These are phyloP conservation scores for Corynespora cassiicola DNA, from an alignment of 2,329 filamentous ascomycete species.

Conservation along the genomic window DNA sequence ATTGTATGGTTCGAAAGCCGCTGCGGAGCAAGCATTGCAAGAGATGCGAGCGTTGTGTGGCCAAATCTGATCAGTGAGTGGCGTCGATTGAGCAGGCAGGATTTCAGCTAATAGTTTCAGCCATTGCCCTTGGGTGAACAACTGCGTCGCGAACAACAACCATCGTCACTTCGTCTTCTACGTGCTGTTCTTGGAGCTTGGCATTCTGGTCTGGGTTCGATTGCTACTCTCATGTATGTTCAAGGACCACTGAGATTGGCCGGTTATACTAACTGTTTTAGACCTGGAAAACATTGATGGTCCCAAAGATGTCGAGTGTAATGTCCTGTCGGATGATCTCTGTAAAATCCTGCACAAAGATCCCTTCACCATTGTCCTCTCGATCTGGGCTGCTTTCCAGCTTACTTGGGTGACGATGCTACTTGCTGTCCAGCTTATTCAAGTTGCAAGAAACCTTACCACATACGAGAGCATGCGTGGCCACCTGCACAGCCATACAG, in stretches of 20 bases:
- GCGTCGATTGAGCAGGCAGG: not conserved
- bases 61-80: conserved; percentile 93
- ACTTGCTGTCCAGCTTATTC: conserved; percentile 88
- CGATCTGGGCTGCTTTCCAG: conserved; percentile 81
- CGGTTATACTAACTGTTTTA: conserved; percentile 49
- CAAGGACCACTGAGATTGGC: conserved; percentile 6
- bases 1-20: conserved; percentile 92
- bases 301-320: conserved; percentile 64
- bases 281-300: conserved; percentile 68
- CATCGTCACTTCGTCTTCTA: conserved; percentile 96
- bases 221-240: conserved; percentile 74
- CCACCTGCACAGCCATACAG: conserved; percentile 65
- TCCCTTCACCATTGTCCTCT: conserved; percentile 80
- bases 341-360: conserved; percentile 83
- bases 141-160: conserved; percentile 95
- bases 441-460: conserved; percentile 90
- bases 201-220: conserved; percentile 75
- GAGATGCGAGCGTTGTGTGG: conserved; percentile 88
- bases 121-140: conserved; percentile 98
- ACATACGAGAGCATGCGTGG: conserved; percentile 97
- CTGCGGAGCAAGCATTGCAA: conserved; percentile 95
- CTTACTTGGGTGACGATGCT: conserved; percentile 98
- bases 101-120: conserved; percentile 54
- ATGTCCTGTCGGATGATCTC: conserved; percentile 74
- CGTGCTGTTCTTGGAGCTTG: conserved; percentile 76